Conservation (phyloP, 805 yeast genomes). For the Kodamaea nitidulidarum region DNA sequence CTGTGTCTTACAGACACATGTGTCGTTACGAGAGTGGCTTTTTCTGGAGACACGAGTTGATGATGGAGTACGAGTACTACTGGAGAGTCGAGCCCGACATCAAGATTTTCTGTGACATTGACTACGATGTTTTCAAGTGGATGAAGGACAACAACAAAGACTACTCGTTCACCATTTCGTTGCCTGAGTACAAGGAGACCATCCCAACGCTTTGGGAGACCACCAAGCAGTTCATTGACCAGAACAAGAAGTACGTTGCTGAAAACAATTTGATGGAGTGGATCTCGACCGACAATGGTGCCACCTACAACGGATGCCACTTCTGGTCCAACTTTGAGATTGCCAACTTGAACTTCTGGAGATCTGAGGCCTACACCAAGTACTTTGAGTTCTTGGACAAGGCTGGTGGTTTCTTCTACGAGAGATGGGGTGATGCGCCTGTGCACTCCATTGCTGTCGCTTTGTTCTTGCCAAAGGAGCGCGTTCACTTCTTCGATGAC, state of each 20-base stretch:
- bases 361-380: conserved; percentile 61
- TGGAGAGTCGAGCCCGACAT: conserved; percentile 95
- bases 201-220: conserved; percentile 82
- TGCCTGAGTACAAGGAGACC: conserved; percentile 80
- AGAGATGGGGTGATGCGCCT: conserved; percentile 95
- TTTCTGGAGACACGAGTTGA: conserved; percentile 72
- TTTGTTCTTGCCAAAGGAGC: conserved; percentile 63
- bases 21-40: conserved; percentile 90
- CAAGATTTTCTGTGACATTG: conserved; percentile 75
- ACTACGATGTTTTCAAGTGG: conserved; percentile 80
- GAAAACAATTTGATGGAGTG: conserved; percentile 66
- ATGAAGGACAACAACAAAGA: conserved; percentile 73
- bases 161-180: conserved; percentile 82
- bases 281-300: conserved; percentile 65
- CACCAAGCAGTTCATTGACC: conserved; percentile 61
- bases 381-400: conserved; percentile 73
- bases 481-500: conserved; percentile 76
- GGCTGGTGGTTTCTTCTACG: conserved; percentile 89
- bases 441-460: conserved; percentile 86
- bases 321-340: conserved; percentile 91
- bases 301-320: conserved; percentile 74
- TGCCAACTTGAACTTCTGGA: conserved; percentile 71
- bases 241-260: conserved; percentile 57
- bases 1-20: conserved; percentile 84
- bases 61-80: conserved; percentile 80